A percentile compares a stretch with the other conserved stretches of the same genome.
These are phyloP conservation scores for Helichrysum umbraculigerum DNA, from an alignment of 129 eudicot species.

Conservation along the genomic window DNA sequence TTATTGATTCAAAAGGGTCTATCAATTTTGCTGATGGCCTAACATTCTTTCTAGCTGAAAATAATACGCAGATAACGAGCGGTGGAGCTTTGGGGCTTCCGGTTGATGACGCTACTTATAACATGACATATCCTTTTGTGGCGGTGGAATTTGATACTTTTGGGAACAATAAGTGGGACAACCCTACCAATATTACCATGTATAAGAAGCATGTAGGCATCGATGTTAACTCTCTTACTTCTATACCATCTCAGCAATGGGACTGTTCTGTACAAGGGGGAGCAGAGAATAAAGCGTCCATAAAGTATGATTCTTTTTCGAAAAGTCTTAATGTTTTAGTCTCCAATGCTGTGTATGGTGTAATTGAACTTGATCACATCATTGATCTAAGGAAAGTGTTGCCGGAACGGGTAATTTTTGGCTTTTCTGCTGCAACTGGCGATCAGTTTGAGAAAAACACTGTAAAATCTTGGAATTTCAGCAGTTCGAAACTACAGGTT, in stretches of 20 bases:
- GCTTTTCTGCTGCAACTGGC: slow-evolving; percentile 5
- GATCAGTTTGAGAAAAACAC: background rate
- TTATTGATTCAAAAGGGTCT: background rate
- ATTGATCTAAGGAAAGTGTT: background rate
- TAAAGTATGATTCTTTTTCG: background rate
- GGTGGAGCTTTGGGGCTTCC: background rate
- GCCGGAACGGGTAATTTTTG: background rate
- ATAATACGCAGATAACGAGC: background rate
- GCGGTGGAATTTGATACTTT: slow-evolving; percentile 6
- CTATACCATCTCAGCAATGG: background rate
- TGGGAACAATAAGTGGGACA: background rate
- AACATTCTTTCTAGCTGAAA: background rate
- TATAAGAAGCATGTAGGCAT: background rate
- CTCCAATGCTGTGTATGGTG: background rate
- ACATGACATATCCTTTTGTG: background rate
- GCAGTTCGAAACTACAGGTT: background rate
- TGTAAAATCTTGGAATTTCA: background rate
- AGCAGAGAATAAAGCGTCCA: background rate
- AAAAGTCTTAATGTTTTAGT: background rate
- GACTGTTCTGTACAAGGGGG: background rate
- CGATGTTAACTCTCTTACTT: background rate
- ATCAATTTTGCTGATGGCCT: background rate
- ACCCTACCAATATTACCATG: background rate
- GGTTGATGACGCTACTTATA: background rate
- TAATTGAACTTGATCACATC: background rate